Evolutionary conservation across 495 filamentous ascomycete genomes (phyloP).

Genomic region (Hypomontagnella submonticulosa): DNA sequence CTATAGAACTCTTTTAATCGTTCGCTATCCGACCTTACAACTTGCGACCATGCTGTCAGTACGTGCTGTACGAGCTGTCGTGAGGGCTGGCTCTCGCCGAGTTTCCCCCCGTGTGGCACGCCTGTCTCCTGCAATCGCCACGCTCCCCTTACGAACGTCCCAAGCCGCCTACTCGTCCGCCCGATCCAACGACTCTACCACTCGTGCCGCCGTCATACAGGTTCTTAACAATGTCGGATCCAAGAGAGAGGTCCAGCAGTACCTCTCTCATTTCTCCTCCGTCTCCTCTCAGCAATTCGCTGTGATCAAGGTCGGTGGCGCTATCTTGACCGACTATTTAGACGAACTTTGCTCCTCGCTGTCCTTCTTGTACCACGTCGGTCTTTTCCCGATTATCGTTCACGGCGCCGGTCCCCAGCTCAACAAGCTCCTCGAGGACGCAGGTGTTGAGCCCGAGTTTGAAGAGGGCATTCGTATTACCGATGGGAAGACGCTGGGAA

Average conservation of each 20-base stretch:
- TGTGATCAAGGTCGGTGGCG: conserved; percentile 98
- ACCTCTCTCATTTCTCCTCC: conserved; percentile 96
- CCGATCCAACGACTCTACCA: conserved; percentile 62
- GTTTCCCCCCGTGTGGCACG: conserved; percentile 52
- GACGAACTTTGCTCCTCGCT: conserved; percentile 88
- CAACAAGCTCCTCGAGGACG: conserved; percentile 90
- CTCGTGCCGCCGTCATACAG: conserved; percentile 91
- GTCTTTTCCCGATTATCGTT: conserved; percentile 94
- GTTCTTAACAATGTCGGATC: conserved; percentile 95
- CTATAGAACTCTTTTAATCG: conserved; percentile 13
- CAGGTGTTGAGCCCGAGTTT: conserved; percentile 94
- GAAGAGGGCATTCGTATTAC: conserved; percentile 97
- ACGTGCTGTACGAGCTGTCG: conserved; percentile 41
- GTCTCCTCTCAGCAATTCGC: conserved; percentile 98
- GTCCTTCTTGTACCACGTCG: conserved; percentile 94
- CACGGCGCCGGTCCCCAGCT: conserved; percentile 97
- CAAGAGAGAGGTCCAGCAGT: conserved; percentile 97
- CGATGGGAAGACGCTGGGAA: conserved; percentile 91
- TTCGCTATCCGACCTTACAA: conserved; percentile 21
- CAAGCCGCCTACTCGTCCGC: conserved; percentile 48
- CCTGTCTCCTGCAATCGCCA: conserved; percentile 41
- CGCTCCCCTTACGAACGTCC: conserved; percentile 43
- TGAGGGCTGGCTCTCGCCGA: conserved; percentile 58
- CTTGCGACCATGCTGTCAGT: conserved; percentile 30
- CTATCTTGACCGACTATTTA: conserved; percentile 94